These are phyloP conservation scores for Cryptosporidium andersoni DNA, from an alignment of 169 alveolate species.

Conservation along the genomic window DNA sequence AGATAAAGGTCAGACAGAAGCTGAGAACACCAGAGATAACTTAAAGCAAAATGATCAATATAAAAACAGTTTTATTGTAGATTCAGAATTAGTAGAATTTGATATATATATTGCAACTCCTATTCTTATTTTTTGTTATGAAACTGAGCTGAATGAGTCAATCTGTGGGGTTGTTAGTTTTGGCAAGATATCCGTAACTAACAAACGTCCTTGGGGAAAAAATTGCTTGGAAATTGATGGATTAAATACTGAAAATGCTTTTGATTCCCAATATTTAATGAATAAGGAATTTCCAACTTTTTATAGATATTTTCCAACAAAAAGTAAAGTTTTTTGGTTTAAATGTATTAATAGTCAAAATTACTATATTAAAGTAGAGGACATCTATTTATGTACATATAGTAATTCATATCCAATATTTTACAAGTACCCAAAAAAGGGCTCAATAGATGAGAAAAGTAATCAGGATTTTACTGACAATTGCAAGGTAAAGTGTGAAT, in stretches of 20 bases:
- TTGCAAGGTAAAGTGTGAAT: background rate
- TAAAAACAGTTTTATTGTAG: slow-evolving; percentile 5
- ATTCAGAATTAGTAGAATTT: slow-evolving; percentile 25
- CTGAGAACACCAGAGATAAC: slow-evolving; percentile 13
- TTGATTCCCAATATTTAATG: slow-evolving; percentile 15
- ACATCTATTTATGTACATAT: slow-evolving; percentile 44
- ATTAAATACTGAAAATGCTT: slow-evolving; percentile 25
- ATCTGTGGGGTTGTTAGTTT: slow-evolving; percentile 52
- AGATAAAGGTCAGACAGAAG: background rate
- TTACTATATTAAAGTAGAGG: slow-evolving; percentile 29
- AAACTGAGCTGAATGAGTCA: background rate
- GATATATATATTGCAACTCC: slow-evolving; percentile 70
- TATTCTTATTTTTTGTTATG: slow-evolving; percentile 45
- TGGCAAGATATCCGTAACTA: slow-evolving; percentile 56
- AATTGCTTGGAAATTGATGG: slow-evolving; percentile 5
- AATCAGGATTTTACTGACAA: background rate
- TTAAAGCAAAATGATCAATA: background rate
- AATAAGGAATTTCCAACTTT: slow-evolving; percentile 22
- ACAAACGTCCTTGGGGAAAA: slow-evolving; percentile 16
- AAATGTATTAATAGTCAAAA: slow-evolving; percentile 33
- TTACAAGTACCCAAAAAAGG: background rate
- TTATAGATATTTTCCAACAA: slow-evolving; percentile 57
- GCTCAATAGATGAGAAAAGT: background rate
- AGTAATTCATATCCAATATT: background rate
- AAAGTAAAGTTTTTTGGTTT: slow-evolving; percentile 42